Base-by-base conservation (phyloP, 2,329 filamentous ascomycete species). In the Coniella lustricola region DNA sequence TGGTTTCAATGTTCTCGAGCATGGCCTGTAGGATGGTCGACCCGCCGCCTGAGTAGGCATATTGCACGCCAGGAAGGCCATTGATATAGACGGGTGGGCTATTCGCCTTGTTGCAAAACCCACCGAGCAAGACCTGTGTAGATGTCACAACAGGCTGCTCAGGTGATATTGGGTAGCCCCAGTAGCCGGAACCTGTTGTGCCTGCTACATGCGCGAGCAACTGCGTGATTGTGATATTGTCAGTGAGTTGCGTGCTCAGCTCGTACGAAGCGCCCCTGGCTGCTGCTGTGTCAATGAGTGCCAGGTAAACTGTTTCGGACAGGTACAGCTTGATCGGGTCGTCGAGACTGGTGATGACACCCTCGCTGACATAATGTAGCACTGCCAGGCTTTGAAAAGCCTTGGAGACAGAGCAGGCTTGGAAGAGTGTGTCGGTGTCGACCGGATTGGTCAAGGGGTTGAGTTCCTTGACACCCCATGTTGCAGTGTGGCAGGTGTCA, bases 391-490 rank as follows among this genome's bases (percentile, higher is more conserved):
- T 48, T 38, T 50, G 48, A 34, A 50, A 50, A 16, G 48, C 32
- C 44, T 50, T 50, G 14, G 48, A 50, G 16, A 50, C 34, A 7
- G 48, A 50, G 34, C 44, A 47, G 17, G 48, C 48, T 20, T 50
- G 48, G 20, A 50, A 50, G n/a, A 50, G 44, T 16, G 48, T 50
- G 29, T 44, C 21, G 34, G 35, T 29, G 29, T 50, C 48, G 22
- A 38, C 29, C 9, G 9, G 38, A 38, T 4, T 34, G 44, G 12
- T 12, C 29, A 16, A 44, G 44, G 9, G 5, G 25, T 29, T 10
- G 5, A 50, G 44, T 20, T 38, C n/a, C 17, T 34, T 33, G 16
- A 16, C 36, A 29, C 48, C 48, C 48, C 48, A 48, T 35, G 33
- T 35, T 22, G 39, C 48, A 10, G 34, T n/a, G 13, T 31, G 17